Base-by-base conservation (phyloP, 169 alveolate genomes). In the Cryptosporidium sp. region DNA sequence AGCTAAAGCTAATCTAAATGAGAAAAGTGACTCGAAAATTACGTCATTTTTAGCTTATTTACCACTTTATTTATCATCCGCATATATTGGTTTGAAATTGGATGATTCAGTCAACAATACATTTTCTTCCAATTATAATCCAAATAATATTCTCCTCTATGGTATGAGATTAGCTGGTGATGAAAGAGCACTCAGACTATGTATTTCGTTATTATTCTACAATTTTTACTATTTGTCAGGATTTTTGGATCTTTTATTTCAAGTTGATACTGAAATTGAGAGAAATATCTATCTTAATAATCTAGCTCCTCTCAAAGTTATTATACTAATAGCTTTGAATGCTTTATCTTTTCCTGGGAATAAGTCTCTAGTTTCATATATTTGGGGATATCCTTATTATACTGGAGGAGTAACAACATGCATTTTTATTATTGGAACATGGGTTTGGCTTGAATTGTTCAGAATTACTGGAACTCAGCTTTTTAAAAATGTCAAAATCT, bases 361-460 rank as follows among this genome's bases (percentile, higher is more conserved):
- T n/a, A 80, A 80, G 45, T 80, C 75, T 42, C 75, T 80, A 12
- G 69, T 80, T 44, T 23, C 80, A 61, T 80, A 80, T 48, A 37
- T 80, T 23, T 80, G 89, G 89, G 89, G 80, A 29, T 80, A 80
- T 44, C 89, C 89, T 26, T 80, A 65, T 48, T 80, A 80, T 44
- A 45, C 75, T 44, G 89, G 89, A 26, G 89, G 89, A 31, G 8
- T 42, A 37, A 80, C 89, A 42, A 80, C 89, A 21, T 33, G 29
- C 45, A 60, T 80, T 60, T 80, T 80, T 48, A 45, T 80, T 3
- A 29, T 65, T 14, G 89, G 89, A 1, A 80, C 89, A 39, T 80
- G 89, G 89, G 89, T 80, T 39, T 80, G 89, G 89, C 68, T 80
- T 31, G 89, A 80, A 42, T n/a, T 80, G 44, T 80, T 80, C 37